These are phyloP conservation scores for Phytophthora crassamura DNA, from an alignment of 352 stramenopile genomes.

Conservation along the genomic window DNA sequence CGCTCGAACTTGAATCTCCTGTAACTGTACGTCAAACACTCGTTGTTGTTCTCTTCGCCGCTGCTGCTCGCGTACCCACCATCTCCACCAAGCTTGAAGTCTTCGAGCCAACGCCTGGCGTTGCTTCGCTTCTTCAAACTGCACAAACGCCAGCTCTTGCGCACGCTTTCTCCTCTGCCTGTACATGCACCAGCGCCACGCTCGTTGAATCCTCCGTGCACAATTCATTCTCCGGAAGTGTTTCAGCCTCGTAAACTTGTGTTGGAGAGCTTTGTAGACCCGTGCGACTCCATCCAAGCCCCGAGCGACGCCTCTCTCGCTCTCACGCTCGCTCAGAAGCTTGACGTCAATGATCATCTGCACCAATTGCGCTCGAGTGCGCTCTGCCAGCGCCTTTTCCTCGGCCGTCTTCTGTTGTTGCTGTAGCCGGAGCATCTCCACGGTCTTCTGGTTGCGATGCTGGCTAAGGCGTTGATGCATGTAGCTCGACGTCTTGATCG, in stretches of 20 bases:
- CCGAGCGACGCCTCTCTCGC: constrained; percentile 4
- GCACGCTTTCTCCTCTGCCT: constrained; percentile 17
- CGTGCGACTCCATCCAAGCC: constrained; percentile 16
- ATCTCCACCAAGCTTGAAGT: constrained; percentile 32
- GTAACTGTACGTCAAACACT: constrained; percentile 2
- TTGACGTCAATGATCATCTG: constrained; percentile 48
- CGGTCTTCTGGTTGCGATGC: constrained; percentile 20
- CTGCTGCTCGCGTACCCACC: constrained; percentile 9
- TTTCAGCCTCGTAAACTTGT: constrained; percentile 25
- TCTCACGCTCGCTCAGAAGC: constrained; percentile 34
- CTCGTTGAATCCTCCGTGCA: constrained; percentile 34
- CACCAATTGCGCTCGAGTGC: constrained; percentile 39
- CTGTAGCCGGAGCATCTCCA: constrained; percentile 22
- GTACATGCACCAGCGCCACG: constrained; percentile 24
- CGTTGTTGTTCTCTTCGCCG: constrained; percentile 19
- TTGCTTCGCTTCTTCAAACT: constrained; percentile 13
- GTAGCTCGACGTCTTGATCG: constrained; percentile 37
- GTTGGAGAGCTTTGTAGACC: constrained; percentile 7
- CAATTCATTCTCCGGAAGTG: constrained; percentile 14
- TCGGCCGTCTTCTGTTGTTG: constrained; percentile 24
- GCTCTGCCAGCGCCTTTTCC: constrained; percentile 29
- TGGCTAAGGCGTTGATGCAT: constrained; percentile 31
- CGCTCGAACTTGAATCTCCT: constrained; percentile 6
- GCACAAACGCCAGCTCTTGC: constrained; percentile 14
- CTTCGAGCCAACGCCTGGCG: constrained; percentile 20